Evolutionary conservation across 129 eudicot species (phyloP).

Genomic region (Flaveria brownii): DNA sequence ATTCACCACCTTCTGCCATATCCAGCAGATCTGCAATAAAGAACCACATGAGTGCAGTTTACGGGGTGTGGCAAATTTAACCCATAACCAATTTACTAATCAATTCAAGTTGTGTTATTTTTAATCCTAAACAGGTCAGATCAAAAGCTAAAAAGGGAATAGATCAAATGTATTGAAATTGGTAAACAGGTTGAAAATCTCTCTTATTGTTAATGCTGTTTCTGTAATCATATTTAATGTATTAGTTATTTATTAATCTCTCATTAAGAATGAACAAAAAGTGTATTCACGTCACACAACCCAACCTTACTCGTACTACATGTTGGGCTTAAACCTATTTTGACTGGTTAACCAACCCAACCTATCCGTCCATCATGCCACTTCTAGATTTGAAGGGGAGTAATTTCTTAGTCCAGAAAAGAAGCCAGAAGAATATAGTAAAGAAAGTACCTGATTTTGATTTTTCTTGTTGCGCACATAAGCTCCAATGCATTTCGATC

Average conservation of each 20-base stretch:
- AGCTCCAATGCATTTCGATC: constrained; percentile 92
- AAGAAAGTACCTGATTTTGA: constrained; percentile 69
- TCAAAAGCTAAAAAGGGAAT: neutral
- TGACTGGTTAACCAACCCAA: neutral
- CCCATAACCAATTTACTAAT: neutral
- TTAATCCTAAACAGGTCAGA: neutral
- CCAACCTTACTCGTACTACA: neutral
- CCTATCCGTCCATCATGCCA: neutral
- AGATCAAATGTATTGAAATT: neutral
- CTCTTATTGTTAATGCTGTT: neutral
- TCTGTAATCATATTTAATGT: neutral
- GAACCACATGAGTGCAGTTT: constrained; percentile 9
- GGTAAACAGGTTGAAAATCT: neutral
- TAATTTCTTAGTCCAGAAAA: neutral
- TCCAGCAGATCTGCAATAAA: constrained; percentile 85
- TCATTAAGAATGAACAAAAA: neutral
- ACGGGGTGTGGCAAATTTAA: neutral
- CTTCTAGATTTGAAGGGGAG: no score
- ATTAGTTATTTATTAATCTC: neutral
- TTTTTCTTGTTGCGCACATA: constrained; percentile 78
- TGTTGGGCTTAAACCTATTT: neutral
- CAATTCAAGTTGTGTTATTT: neutral
- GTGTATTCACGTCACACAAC: neutral
- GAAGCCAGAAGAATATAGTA: neutral
- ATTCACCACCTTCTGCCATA: constrained; percentile 86